Conservation (phyloP, 2,329 filamentous ascomycete species). For the Shiraia sp. region DNA sequence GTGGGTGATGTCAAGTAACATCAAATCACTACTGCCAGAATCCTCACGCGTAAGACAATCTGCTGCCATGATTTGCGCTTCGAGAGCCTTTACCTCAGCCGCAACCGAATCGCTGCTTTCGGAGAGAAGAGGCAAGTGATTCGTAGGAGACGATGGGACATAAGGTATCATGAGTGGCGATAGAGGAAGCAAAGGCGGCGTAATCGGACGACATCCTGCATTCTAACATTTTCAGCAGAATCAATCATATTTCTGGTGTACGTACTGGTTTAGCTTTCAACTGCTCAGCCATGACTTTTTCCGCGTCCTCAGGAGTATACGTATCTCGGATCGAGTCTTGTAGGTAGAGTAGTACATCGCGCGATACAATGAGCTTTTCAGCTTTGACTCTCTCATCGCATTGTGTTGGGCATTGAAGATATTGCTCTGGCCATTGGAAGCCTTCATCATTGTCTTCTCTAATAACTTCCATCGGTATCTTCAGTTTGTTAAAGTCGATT, state of each 20-base stretch:
- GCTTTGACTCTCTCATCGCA: constrained; percentile 21
- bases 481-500: constrained; percentile 34
- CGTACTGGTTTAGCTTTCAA: constrained; percentile 28
- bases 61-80: constrained; percentile 37
- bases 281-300: constrained; percentile 19
- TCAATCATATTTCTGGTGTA: neutral
- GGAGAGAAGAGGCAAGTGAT: constrained; percentile 43
- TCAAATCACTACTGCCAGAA: constrained; percentile 37
- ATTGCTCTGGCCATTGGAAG: constrained; percentile 47
- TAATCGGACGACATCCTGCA: constrained; percentile 36
- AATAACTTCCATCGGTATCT: constrained; percentile 39
- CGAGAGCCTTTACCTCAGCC: constrained; percentile 39
- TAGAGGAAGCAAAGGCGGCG: constrained; percentile 53
- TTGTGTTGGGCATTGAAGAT: constrained; percentile 31
- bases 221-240: constrained; percentile 34
- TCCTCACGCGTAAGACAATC: constrained; percentile 38
- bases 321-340: constrained; percentile 37
- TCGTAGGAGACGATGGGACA: constrained; percentile 45
- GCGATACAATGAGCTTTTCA: constrained; percentile 47
- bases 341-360: constrained; percentile 41
- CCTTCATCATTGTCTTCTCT: constrained; percentile 50
- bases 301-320: constrained; percentile 22
- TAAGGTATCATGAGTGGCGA: constrained; percentile 47
- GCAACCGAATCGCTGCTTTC: constrained; percentile 40
- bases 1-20: constrained; percentile 36